Base-by-base conservation (phyloP, 208 protist genomes). In the Trypanosoma mega region DNA sequence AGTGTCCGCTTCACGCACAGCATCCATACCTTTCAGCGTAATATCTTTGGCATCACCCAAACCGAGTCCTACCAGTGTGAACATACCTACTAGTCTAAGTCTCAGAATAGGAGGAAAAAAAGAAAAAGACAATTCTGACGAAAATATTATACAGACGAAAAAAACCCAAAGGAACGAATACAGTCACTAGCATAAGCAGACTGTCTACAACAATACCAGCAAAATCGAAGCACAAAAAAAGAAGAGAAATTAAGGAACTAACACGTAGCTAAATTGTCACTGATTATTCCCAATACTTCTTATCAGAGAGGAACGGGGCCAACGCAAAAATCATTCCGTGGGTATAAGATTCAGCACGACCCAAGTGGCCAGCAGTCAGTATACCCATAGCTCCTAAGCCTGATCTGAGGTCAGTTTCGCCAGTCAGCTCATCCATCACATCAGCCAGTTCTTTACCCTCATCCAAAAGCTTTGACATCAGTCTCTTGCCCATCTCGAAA, bases 21-120 rank as follows among this genome's bases (percentile, higher is more conserved):
- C 82, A 55, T 99, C 87, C 16, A 99, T 84, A 12, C 98, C 99
- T 47, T 92, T 88, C 5, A 99, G 52, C 4, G 98, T 99, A 68
- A 99, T 98, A 74, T 99, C 99, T 26, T 96, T 90, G 30, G 96
- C 96, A 89, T 99, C 97, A 7, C 97, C 96, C 24, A 99, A 85
- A 6, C 98, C 98, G 0, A 99, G 55, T 0, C 98, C 98, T 46
- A 99, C 82, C 16, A 99, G 57, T 47, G 98, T 82, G 54, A 93
- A 89, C 87, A 93, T 93, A 16, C 51, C 6, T 14, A 36, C 34
- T 39, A 37, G 26, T 44, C 47, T 26, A 23, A 6, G 8, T 39
- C 34, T 16, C 21, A n/a, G 6, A 50, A 30, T n/a, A 50, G 14
- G 9, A 44, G 34, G 31, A 46, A 52, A 14, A 45, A 60, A 26